phyloP scores from a whole-genome alignment of 805 yeast genomes.

The Metschnikowia borealis region DNA sequence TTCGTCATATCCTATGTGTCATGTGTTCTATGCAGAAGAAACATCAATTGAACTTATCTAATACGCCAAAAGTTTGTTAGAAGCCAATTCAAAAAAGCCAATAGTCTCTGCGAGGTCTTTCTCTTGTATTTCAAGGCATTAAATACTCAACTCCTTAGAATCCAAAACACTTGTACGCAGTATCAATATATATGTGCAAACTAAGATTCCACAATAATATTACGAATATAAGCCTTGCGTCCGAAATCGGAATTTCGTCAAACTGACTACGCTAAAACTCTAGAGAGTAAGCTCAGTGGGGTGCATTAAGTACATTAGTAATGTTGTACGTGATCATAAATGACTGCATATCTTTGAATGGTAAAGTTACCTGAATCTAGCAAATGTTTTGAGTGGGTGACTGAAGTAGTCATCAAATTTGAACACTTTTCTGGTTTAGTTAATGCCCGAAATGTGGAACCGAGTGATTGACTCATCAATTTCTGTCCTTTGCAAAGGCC shows the following conservation, averaged over 20 bases:
- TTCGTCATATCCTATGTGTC: neutral
- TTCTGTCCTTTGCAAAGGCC: neutral
- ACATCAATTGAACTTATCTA: neutral
- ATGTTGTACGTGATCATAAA: neutral
- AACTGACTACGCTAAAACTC: neutral
- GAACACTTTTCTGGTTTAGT: neutral
- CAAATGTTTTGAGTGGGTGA: neutral
- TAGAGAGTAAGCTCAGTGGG: neutral
- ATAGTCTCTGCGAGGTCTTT: neutral
- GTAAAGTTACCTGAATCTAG: neutral
- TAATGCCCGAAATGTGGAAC: neutral
- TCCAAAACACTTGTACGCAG: neutral
- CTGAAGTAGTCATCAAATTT: too few relatives aligned
- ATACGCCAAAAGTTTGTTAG: neutral
- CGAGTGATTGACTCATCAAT: neutral
- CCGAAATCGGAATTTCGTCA: neutral
- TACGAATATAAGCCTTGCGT: neutral
- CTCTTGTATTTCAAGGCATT: neutral
- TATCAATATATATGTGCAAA: neutral
- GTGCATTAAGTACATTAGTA: neutral
- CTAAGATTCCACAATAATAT: neutral
- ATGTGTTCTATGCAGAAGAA: neutral
- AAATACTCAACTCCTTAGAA: too few relatives aligned
- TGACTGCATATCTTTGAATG: neutral
- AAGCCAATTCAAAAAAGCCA: neutral